A percentile compares a stretch with the other conserved stretches of the same genome.
These are phyloP conservation scores for Harringtonia lauricola DNA, from an alignment of 2,329 filamentous ascomycete genomes.

Conservation along the genomic window DNA sequence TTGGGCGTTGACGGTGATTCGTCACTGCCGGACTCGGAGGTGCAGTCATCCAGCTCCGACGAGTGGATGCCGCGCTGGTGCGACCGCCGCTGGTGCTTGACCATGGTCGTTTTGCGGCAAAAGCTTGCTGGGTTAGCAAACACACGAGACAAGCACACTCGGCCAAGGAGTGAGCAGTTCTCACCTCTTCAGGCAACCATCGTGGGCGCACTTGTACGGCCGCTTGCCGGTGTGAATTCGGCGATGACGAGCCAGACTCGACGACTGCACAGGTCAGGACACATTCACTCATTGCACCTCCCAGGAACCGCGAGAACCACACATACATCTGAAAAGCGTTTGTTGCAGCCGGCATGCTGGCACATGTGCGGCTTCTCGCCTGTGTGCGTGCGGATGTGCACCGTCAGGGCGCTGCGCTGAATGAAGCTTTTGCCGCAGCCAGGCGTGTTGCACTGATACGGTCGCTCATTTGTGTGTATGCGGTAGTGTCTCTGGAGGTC, in stretches of 20 bases:
- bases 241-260: constrained; percentile 52
- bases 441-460: constrained; percentile 48
- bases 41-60: constrained; percentile 43
- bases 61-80: constrained; percentile 48
- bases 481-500: constrained; percentile 60
- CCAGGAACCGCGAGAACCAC: no score
- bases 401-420: constrained; percentile 57
- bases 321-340: constrained; percentile 59
- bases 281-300: constrained; percentile 15
- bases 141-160: constrained; percentile 1
- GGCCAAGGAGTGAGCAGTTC: constrained; percentile 1
- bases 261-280: constrained; percentile 37
- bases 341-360: constrained; percentile 52
- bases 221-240: constrained; percentile 57
- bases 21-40: constrained; percentile 45
- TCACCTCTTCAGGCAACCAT: constrained; percentile 52
- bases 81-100: constrained; percentile 53
- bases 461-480: constrained; percentile 61
- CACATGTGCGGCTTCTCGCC: constrained; percentile 69
- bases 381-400: constrained; percentile 69
- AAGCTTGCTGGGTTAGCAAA: constrained; percentile 35
- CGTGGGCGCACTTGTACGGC: constrained; percentile 51
- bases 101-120: constrained; percentile 62
- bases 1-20: constrained; percentile 49
- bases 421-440: constrained; percentile 62